Evolutionary conservation across 2,329 filamentous ascomycete genomes (phyloP).

Genomic region (Colletotrichum tamarilloi): DNA sequence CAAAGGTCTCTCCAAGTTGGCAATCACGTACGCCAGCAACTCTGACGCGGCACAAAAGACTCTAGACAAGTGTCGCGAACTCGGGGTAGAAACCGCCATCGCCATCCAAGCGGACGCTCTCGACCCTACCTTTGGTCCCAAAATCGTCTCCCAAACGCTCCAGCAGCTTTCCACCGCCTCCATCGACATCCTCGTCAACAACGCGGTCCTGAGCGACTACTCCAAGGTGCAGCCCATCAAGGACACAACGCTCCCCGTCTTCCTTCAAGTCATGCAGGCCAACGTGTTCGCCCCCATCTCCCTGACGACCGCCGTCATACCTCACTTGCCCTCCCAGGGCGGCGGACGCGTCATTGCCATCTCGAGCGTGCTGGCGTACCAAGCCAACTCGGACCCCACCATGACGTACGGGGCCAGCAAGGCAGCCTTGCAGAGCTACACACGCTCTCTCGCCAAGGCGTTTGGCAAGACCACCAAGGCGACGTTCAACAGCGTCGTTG

Average conservation of each 20-base stretch:
- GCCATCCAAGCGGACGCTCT: neutral
- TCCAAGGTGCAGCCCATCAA: neutral
- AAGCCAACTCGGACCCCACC: conserved; percentile 5
- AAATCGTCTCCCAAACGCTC: conserved; percentile 8
- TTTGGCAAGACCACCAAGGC: conserved; percentile 41
- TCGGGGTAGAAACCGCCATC: neutral
- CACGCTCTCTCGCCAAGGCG: conserved; percentile 44
- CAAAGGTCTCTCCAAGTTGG: neutral
- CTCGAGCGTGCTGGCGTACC: conserved; percentile 39
- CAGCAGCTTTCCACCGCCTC: neutral
- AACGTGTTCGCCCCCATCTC: conserved; percentile 39
- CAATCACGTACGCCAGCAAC: neutral
- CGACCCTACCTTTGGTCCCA: conserved; percentile 2
- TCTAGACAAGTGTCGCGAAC: neutral
- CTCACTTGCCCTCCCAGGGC: conserved; percentile 38
- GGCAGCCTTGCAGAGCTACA: conserved; percentile 44
- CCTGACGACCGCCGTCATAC: conserved; percentile 43
- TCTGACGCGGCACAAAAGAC: neutral
- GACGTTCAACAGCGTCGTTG: conserved; percentile 46
- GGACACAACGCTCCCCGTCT: conserved; percentile 4
- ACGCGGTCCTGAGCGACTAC: neutral
- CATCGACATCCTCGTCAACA: conserved; percentile 28
- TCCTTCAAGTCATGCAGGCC: conserved; percentile 12
- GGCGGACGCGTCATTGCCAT: conserved; percentile 48
- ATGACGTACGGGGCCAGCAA: conserved; percentile 46